Percentiles rank a stretch among this genome's conserved stretches.
These are phyloP conservation scores for Clonostachys solani DNA, from an alignment of 2,329 filamentous ascomycete species.

Conservation along the genomic window DNA sequence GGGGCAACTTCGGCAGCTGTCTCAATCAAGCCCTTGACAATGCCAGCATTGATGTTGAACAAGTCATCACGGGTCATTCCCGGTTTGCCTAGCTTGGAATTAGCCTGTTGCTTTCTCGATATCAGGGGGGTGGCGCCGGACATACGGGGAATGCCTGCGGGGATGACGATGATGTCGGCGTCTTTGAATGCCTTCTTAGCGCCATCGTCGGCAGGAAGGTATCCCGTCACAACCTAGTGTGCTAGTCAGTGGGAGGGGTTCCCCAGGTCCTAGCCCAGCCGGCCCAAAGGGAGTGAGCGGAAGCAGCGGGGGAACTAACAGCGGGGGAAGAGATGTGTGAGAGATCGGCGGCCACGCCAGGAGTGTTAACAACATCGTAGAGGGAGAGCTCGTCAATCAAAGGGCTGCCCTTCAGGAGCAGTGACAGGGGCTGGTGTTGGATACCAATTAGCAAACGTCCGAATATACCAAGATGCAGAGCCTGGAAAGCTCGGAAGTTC, in stretches of 20 bases:
- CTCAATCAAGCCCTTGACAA: constrained; percentile 91
- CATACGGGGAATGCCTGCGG: constrained; percentile 94
- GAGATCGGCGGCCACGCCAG: constrained; percentile 91
- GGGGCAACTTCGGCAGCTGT: constrained; percentile 82
- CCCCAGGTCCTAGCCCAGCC: neutral
- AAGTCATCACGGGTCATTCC: constrained; percentile 99
- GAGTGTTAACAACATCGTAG: constrained; percentile 99
- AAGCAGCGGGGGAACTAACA: constrained; percentile 35
- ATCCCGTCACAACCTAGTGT: constrained; percentile 75
- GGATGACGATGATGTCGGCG: constrained; percentile 94
- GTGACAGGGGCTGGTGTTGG: constrained; percentile 74
- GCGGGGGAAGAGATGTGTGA: constrained; percentile 95
- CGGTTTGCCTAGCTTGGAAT: constrained; percentile 71
- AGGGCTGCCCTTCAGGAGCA: constrained; percentile 88
- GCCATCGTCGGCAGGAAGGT: constrained; percentile 81
- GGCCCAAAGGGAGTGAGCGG: constrained; percentile 1
- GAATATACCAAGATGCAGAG: constrained; percentile 2
- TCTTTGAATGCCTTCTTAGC: constrained; percentile 85
- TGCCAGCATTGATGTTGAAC: constrained; percentile 99
- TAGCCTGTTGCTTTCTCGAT: constrained; percentile 6
- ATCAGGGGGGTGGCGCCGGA: constrained; percentile 1
- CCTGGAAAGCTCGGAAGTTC: neutral
- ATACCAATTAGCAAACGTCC: neutral
- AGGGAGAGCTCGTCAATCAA: constrained; percentile 89
- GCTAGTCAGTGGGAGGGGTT: constrained; percentile 18